A percentile compares a stretch with the other conserved stretches of the same genome.
phyloP scores from a whole-genome alignment of 305 asterid genomes.

The Galium porrigens region DNA sequence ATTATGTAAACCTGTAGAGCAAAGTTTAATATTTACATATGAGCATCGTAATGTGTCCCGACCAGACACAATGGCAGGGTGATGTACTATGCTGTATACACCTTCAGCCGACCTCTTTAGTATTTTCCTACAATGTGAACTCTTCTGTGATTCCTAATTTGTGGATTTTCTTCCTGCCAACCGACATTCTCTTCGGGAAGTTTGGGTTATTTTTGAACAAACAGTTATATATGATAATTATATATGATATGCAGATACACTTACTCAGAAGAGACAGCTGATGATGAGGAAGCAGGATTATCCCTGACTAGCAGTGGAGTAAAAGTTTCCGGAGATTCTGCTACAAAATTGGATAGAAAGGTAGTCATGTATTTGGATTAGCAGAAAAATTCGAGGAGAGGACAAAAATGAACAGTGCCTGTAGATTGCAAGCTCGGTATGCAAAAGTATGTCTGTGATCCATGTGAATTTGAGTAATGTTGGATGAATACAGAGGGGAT shows the following conservation, averaged over 20 bases:
- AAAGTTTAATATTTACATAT: too few relatives aligned
- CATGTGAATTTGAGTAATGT: not conserved
- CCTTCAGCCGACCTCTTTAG: too few relatives aligned
- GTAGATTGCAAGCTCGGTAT: conserved; percentile 3
- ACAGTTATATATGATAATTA: conserved; percentile 1
- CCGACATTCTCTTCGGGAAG: not conserved
- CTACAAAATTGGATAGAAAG: conserved; percentile 47
- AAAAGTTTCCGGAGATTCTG: conserved; percentile 48
- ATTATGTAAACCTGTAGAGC: not conserved
- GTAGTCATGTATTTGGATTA: conserved; percentile 57
- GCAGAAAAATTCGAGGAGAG: conserved; percentile 70
- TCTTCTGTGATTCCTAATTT: not conserved
- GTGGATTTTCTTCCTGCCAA: not conserved
- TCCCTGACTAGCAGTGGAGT: conserved; percentile 50
- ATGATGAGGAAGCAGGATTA: conserved; percentile 69
- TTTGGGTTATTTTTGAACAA: not conserved
- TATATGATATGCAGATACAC: conserved; percentile 41
- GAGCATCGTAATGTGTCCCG: not conserved
- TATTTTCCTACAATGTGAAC: not conserved
- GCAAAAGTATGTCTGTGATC: conserved; percentile 1
- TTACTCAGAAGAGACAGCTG: conserved; percentile 53
- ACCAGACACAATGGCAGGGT: not conserved
- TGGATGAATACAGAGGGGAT: conserved; percentile 11
- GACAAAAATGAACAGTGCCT: conserved; percentile 60
- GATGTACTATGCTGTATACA: too few relatives aligned